Base-by-base conservation (phyloP, 2,329 filamentous ascomycete species). In the Ascochyta koolunga region DNA sequence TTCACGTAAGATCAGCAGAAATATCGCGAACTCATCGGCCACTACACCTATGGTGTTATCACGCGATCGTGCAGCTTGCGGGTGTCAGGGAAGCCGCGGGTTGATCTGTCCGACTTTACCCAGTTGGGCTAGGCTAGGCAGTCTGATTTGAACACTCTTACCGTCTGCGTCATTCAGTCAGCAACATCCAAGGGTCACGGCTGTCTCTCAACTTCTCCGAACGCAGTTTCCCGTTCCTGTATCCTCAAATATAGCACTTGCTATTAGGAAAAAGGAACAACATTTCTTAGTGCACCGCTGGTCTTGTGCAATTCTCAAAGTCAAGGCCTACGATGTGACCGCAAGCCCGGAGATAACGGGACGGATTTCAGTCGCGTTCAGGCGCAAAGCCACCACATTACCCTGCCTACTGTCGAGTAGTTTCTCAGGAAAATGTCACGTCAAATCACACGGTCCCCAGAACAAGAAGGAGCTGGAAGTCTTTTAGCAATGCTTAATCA, bases 401-500 rank as follows among this genome's bases (percentile, higher is more conserved):
- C 7, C 18, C 41, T 16, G 18, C 29, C 8, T 5, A 9, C 4
- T 5, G 7, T 39, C 15, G 37, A 10, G 21, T 11, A 5, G 19
- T 5, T 21, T n/a, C 21, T 24, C 13, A n/a, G 9, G n/a, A 31
- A 37, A 2, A 65, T 66, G 58, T 47, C 60, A 39, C 43, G 56
- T 19, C 52, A 56, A 13, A 50, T 29, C 22, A 50, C 56, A 22
- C 45, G 50, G 10, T 49, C 47, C 25, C 50, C 40, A 15, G 50
- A 59, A 27, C 41, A 22, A 42, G 43, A 54, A 29, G 48, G 50
- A 36, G 45, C 45, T 11, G 56, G 50, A 5, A 54, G 52, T 13
- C 29, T 60, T 7, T 56, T 57, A 25, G 49, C 60, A 22, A 58
- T 61, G 53, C 47, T 57, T n/a, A 61, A 58, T 31, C 59, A 60